Conservation (phyloP, 352 stramenopile species). For the Thraustochytrium sp. region DNA sequence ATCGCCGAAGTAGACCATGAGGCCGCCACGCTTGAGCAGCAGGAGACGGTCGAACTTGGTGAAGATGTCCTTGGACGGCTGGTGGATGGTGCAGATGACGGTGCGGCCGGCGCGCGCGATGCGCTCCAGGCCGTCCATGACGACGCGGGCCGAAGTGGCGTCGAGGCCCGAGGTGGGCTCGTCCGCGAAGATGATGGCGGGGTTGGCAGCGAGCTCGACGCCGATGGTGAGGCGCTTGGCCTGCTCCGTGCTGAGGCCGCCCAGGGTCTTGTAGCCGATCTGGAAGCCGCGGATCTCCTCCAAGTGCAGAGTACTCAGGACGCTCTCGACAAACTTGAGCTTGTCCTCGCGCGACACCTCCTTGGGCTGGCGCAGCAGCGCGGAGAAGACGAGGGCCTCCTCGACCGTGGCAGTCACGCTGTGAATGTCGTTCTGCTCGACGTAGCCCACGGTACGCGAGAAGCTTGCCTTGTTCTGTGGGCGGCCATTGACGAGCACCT, state of each 20-base stretch:
- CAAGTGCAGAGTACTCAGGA: slow-evolving; percentile 57
- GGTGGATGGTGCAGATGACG: slow-evolving; percentile 79
- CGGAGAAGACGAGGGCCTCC: slow-evolving; percentile 60
- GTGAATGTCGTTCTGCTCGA: slow-evolving; percentile 58
- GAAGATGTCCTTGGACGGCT: slow-evolving; percentile 74
- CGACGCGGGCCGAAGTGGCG: slow-evolving; percentile 61
- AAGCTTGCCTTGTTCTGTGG: neutral
- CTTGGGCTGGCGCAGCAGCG: slow-evolving; percentile 56
- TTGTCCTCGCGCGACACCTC: slow-evolving; percentile 36
- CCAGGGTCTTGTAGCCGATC: slow-evolving; percentile 52
- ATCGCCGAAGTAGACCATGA: slow-evolving; percentile 71
- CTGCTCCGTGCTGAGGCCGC: slow-evolving; percentile 55
- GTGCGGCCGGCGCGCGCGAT: slow-evolving; percentile 65
- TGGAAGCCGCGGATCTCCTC: slow-evolving; percentile 53
- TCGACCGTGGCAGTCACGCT: slow-evolving; percentile 57
- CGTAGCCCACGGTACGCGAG: slow-evolving; percentile 32
- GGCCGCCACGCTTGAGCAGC: slow-evolving; percentile 69
- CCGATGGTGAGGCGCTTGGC: slow-evolving; percentile 57
- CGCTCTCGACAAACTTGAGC: slow-evolving; percentile 56
- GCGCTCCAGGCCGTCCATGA: slow-evolving; percentile 61
- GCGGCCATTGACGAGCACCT: slow-evolving; percentile 62
- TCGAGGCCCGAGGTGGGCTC: slow-evolving; percentile 54
- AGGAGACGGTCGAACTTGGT: slow-evolving; percentile 70
- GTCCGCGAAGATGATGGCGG: slow-evolving; percentile 55
- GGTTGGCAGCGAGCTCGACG: slow-evolving; percentile 58